Percentiles rank a stretch among this genome's conserved stretches.
phyloP scores from a whole-genome alignment of 2,329 filamentous ascomycete genomes.

The Aspergillus quadricinctus region DNA sequence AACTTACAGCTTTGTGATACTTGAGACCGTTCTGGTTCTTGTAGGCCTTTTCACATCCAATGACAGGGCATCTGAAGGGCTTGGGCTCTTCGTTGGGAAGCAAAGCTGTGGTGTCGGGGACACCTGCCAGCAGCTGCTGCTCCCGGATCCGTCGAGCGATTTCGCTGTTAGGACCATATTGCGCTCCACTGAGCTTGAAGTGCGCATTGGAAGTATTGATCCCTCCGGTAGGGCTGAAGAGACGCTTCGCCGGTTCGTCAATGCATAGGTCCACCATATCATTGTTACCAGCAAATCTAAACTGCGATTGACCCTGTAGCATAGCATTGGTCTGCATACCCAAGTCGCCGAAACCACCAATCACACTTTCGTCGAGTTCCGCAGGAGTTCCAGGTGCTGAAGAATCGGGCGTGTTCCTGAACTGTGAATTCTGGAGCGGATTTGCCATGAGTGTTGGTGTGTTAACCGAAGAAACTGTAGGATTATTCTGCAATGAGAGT shows the following conservation, averaged over 20 bases:
- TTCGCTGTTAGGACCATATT: slow-evolving; percentile 73
- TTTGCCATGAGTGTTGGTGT: slow-evolving; percentile 85
- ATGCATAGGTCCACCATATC: slow-evolving; percentile 64
- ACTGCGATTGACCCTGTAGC: slow-evolving; percentile 40
- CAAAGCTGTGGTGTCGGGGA: slow-evolving; percentile 44
- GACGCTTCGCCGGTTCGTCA: slow-evolving; percentile 88
- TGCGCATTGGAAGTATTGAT: slow-evolving; percentile 65
- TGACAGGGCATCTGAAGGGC: slow-evolving; percentile 95
- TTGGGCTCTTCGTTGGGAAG: slow-evolving; percentile 82
- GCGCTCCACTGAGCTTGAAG: slow-evolving; percentile 69
- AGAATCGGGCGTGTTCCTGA: slow-evolving; percentile 56
- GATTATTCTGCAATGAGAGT: slow-evolving; percentile 83
- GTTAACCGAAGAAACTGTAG: slow-evolving; percentile 94
- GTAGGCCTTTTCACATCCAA: slow-evolving; percentile 98
- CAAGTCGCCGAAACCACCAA: slow-evolving; percentile 60
- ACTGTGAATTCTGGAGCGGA: slow-evolving; percentile 57
- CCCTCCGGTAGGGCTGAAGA: slow-evolving; percentile 80
- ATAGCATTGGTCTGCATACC: slow-evolving; percentile 49
- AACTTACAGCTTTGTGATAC: slow-evolving; percentile 67
- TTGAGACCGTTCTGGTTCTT: slow-evolving; percentile 99
- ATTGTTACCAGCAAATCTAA: slow-evolving; percentile 44
- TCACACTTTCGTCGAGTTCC: slow-evolving; percentile 70
- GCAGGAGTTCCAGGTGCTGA: slow-evolving; percentile 66
- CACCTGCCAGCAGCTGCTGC: slow-evolving; percentile 58
- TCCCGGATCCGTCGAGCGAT: slow-evolving; percentile 63